These are phyloP conservation scores for Syzygium oleosum DNA, from an alignment of 345 rosid genomes.

Conservation along the genomic window DNA sequence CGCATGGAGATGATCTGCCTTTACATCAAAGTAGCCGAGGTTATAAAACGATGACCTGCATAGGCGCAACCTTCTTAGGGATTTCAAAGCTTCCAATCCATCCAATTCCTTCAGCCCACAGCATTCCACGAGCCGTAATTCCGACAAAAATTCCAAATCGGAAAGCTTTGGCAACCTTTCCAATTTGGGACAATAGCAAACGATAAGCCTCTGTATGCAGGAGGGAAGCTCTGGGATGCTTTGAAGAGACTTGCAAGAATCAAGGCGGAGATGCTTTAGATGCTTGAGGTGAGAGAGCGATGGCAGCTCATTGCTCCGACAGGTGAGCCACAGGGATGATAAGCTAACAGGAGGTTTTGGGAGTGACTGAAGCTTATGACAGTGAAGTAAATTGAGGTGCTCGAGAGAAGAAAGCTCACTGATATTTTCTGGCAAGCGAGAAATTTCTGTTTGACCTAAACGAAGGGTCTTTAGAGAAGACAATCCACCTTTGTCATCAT, in stretches of 20 bases:
- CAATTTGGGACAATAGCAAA: not conserved
- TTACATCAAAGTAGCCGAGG: too few relatives aligned
- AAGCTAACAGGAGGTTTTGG: not conserved
- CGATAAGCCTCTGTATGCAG: accelerated
- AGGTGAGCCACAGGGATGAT: accelerated
- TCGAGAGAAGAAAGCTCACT: not conserved
- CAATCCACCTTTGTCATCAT: not conserved
- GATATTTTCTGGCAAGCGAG: not conserved
- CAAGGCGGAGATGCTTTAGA: accelerated
- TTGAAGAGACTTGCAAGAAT: accelerated
- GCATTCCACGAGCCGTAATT: too few relatives aligned
- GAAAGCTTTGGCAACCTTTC: too few relatives aligned
- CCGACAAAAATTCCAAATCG: accelerated
- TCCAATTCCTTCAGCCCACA: too few relatives aligned
- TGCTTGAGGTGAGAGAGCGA: not conserved
- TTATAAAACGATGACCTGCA: too few relatives aligned
- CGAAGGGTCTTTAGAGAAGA: not conserved
- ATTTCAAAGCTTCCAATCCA: too few relatives aligned
- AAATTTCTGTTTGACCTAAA: accelerated
- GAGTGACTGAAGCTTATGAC: accelerated
- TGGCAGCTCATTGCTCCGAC: not conserved
- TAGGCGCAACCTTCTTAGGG: too few relatives aligned
- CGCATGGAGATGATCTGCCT: too few relatives aligned
- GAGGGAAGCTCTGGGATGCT: not conserved
- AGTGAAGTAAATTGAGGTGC: accelerated